These are phyloP conservation scores for Xylaria sp. DNA, from an alignment of 2,329 filamentous ascomycete genomes.

Conservation along the genomic window DNA sequence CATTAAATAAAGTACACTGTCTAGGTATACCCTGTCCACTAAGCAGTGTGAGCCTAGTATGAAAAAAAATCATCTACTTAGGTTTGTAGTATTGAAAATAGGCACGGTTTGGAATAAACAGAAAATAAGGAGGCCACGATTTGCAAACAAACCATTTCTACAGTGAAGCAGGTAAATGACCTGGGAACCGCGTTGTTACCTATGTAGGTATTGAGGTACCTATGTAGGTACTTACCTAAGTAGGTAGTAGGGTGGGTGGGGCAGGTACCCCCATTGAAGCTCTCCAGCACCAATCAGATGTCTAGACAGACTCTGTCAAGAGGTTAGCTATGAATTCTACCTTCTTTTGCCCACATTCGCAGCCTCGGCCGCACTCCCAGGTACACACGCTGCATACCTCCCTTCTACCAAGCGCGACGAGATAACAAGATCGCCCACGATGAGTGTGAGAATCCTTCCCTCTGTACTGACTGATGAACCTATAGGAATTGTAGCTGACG, in stretches of 20 bases:
- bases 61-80: too few species aligned
- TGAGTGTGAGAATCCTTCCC: slow-evolving; percentile 48
- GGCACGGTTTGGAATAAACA: too few species aligned
- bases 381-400: slow-evolving; percentile 25
- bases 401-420: slow-evolving; percentile 31
- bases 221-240: too few species aligned
- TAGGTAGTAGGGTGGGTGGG: slow-evolving; percentile 22
- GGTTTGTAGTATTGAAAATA: background rate
- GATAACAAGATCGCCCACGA: slow-evolving; percentile 42
- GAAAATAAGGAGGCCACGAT: background rate
- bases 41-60: background rate
- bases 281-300: slow-evolving; percentile 26
- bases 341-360: slow-evolving; percentile 17
- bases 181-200: background rate
- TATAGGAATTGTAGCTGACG: slow-evolving; percentile 7
- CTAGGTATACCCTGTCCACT: background rate
- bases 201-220: too few species aligned
- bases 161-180: too few species aligned
- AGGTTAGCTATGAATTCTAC: background rate
- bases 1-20: too few species aligned
- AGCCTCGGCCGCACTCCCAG: slow-evolving; percentile 21
- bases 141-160: background rate
- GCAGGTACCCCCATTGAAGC: slow-evolving; percentile 11
- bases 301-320: slow-evolving; percentile 6
- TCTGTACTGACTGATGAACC: background rate